phyloP scores from a whole-genome alignment of 306 rosid genomes.

The Hippophae gyantsensis region DNA sequence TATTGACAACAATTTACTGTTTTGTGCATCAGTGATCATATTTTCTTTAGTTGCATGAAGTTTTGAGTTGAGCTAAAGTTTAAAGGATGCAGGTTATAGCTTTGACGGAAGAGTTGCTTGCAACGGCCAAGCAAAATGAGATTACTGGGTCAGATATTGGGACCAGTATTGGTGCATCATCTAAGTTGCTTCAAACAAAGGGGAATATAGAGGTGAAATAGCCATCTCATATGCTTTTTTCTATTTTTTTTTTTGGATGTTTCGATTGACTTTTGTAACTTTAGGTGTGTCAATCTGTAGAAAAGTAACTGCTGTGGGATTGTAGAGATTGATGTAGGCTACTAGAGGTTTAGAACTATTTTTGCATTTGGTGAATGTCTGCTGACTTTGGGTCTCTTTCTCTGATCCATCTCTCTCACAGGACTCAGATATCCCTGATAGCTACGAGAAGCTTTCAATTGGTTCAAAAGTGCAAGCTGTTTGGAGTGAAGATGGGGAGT shows the following conservation, averaged over 20 bases:
- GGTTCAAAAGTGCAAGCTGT: slow-evolving; percentile 86
- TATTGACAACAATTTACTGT: slow-evolving; percentile 36
- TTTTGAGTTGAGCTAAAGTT: slow-evolving; percentile 41
- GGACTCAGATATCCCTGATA: slow-evolving; percentile 47
- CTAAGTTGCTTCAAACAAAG: slow-evolving; percentile 28
- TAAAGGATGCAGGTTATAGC: slow-evolving; percentile 66
- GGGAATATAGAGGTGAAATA: slow-evolving; percentile 38
- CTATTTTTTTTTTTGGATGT: not conserved
- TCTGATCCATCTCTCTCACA: slow-evolving; percentile 18
- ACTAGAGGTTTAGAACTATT: not conserved
- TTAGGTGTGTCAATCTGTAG: too few relatives aligned
- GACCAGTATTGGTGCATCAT: slow-evolving; percentile 32
- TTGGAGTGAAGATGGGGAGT: slow-evolving; percentile 97
- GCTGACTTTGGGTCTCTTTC: slow-evolving; percentile 5
- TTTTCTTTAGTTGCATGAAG: slow-evolving; percentile 17
- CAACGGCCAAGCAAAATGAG: slow-evolving; percentile 78
- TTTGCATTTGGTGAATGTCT: not conserved
- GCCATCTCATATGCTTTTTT: not conserved
- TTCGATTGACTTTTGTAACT: not conserved
- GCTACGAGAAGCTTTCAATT: slow-evolving; percentile 44
- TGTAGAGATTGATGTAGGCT: too few relatives aligned
- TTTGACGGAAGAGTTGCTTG: slow-evolving; percentile 80
- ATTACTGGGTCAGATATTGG: slow-evolving; percentile 31
- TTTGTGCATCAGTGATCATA: slow-evolving; percentile 20
- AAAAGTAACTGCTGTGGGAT: too few relatives aligned